Base-by-base conservation (phyloP, 2,329 filamentous ascomycete genomes). In the Exserohilum rostratum region DNA sequence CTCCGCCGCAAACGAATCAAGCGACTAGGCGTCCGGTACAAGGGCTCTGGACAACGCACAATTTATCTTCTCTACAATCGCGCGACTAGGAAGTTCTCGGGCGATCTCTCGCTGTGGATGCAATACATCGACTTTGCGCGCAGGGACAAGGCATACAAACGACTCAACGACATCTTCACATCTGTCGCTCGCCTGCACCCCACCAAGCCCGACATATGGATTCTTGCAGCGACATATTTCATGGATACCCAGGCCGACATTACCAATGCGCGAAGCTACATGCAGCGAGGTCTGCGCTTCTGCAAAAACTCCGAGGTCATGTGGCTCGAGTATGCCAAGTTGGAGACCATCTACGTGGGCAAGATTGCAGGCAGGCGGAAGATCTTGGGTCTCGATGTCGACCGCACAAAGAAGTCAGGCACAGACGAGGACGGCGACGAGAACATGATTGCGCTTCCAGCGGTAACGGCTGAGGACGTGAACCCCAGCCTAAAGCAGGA, bases 61-160 rank as follows among this genome's bases (percentile, higher is more conserved):
- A 89, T 96, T 59, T 92, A 97, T 70, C 89, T 90, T 73, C 89
- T 98, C 60, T 89, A 96, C 64, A 92, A 97, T 65, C 88, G 95
- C 59, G 92, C 86, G 17, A 91, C 93, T 25, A 84, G 85, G 70
- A 91, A 91, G 60, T 95, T 97, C 70, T 89, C 90, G 1, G 91
- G 90, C 3, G 90, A 90, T 69, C 70, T 92, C 31, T 84, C 84
- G 2, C 81, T 99, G 33, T 99, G 95, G 95, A 87, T 90, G 75
- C 90, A 93, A 69, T 97, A 96, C 71, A 87, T 98, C 55, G 85
- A 89, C 54, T 98, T 91, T 74, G 88, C 90, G 13, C 83, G 87
- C 65, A 84, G 86, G 61, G 79, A 87, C 85, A 76, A 84, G 66
- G 83, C 85, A 13, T 81, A 82, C 70, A 85, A 85, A 71, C 85